Evolutionary conservation across 306 rosid genomes (phyloP), one percentile per base, ranked within the genome.

Genomic region (Glycine tomentella): DNA sequence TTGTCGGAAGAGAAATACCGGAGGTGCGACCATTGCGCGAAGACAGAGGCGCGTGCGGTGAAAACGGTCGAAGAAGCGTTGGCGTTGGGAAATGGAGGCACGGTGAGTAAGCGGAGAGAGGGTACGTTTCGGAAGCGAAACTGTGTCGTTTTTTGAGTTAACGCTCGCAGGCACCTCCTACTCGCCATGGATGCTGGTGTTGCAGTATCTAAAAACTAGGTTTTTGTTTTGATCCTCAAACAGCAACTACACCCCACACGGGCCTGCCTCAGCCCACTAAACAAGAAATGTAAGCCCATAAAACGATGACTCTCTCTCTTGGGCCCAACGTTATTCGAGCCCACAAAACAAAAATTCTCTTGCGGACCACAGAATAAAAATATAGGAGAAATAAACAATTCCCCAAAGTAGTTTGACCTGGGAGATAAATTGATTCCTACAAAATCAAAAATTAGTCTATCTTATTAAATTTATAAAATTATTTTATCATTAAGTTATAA

Each of bases 141-240:
- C 42, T 90, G 56, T 0, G 90, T 74, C 48, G 92, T 87, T 69
- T 25, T 25, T 69, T 81, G 89, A 7, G 85, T 83, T 63, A 91
- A 77, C 48, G 88, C 69, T 59, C 84, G 90, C 78, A 93, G 83
- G 72, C 86, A 86, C 89, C 97, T 92, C 77, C 91, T 87, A 84
- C 76, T 84, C 45, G 93, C 96, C 98, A 94, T 93, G 73, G 82
- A 10, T 20, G 75, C 4, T 45, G 49, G 9, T 45, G 68, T 12
- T 55, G 65, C 1, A 34, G 78, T 25, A 36, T 57, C 25, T 6
- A 6, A 6, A 25, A 25, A 62, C 79, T 51, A 72, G 81, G 68
- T 75, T 80, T 72, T 69, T 25, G 31, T 25, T 25, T 25, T 25
- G 56, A 50, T 25, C 31, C 15, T n/a, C 52, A 9, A 33, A 59